A percentile compares a stretch with the other conserved stretches of the same genome.
These are phyloP conservation scores for Exobasidium rhododendri DNA, from an alignment of 1,284 basidiomycete genomes.

Conservation along the genomic window DNA sequence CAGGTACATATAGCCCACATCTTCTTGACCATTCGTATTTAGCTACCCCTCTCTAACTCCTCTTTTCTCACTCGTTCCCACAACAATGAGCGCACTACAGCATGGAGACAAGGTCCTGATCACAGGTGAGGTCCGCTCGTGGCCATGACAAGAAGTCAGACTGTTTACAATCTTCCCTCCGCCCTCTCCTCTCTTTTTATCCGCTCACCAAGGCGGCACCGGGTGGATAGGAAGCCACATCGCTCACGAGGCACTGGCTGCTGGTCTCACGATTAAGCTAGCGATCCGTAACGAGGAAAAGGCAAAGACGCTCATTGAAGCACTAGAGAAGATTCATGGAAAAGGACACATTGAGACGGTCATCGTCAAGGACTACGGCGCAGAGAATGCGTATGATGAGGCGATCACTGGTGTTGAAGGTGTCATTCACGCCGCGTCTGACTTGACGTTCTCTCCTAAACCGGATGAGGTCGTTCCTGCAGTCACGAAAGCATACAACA, in stretches of 20 bases:
- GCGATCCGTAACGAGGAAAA: conserved; percentile 1
- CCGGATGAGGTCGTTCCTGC: neutral
- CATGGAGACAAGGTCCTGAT: neutral
- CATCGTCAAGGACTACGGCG: neutral
- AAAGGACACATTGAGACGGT: neutral
- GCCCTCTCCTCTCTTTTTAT: too few relatives aligned
- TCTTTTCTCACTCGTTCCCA: neutral
- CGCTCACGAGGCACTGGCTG: neutral
- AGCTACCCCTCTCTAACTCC: neutral
- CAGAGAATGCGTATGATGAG: conserved; percentile 1
- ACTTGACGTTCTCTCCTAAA: neutral
- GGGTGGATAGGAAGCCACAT: neutral
- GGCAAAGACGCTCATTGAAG: neutral
- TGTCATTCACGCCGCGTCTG: conserved; percentile 3
- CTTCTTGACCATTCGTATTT: too few relatives aligned
- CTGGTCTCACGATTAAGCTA: neutral
- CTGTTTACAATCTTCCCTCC: too few relatives aligned
- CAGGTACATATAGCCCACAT: too few relatives aligned
- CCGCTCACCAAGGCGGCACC: conserved; percentile 2
- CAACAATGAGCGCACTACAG: conserved; percentile 1
- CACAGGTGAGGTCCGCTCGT: too few relatives aligned
- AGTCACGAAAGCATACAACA: neutral
- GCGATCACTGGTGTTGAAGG: conserved; percentile 2
- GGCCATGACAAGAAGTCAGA: too few relatives aligned
- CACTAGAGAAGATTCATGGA: neutral